These are phyloP conservation scores for Glonium stellatum DNA, from an alignment of 495 filamentous ascomycete genomes.

Conservation along the genomic window DNA sequence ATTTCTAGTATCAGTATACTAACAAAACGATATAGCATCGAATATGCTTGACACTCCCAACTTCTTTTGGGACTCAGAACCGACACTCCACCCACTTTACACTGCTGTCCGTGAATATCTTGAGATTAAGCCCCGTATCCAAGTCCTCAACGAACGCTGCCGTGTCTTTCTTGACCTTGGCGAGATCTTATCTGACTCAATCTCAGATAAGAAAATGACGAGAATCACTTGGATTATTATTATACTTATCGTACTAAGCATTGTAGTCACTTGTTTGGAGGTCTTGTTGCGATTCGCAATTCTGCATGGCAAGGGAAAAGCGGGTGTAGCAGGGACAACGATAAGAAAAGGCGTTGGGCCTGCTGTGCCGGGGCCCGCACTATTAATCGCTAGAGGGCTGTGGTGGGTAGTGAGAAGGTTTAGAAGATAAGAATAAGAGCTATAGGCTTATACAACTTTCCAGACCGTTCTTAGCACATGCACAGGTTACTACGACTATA, in stretches of 20 bases:
- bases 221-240: constrained; percentile 98
- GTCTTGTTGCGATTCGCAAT: constrained; percentile 83
- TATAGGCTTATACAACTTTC: too few relatives aligned
- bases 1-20: neutral
- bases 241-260: constrained; percentile 80
- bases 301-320: constrained; percentile 39
- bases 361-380: constrained; percentile 15
- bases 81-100: constrained; percentile 90
- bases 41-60: constrained; percentile 97
- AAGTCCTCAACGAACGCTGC: constrained; percentile 94
- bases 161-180: constrained; percentile 94
- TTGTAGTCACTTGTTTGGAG: constrained; percentile 83
- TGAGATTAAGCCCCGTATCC: constrained; percentile 89
- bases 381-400: constrained; percentile 16
- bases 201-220: constrained; percentile 90
- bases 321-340: neutral
- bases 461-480: too few relatives aligned
- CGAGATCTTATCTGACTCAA: constrained; percentile 86
- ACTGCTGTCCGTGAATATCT: constrained; percentile 93
- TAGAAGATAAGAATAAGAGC: too few relatives aligned
- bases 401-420: too few relatives aligned
- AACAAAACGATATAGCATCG: constrained; percentile 54
- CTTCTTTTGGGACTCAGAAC: constrained; percentile 98
- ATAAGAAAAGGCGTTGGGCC: constrained; percentile 2
- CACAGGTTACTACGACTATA: neutral